These are phyloP conservation scores for Exophiala phaeomuriformis DNA, from an alignment of 2,329 filamentous ascomycete genomes.

Conservation along the genomic window DNA sequence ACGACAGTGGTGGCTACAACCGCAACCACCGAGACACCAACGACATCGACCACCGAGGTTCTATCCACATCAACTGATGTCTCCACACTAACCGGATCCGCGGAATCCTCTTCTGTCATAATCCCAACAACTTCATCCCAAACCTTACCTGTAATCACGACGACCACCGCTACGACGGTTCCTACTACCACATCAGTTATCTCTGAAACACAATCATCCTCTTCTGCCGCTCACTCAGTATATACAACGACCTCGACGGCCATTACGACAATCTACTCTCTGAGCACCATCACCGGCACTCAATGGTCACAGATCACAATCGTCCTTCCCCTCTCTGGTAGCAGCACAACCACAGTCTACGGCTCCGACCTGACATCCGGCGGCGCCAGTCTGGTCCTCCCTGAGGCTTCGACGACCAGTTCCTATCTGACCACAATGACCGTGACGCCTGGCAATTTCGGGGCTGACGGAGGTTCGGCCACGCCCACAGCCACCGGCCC, in stretches of 20 bases:
- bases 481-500: not conserved
- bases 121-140: not conserved
- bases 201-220: not conserved
- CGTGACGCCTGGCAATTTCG: not conserved
- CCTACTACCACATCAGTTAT: not conserved
- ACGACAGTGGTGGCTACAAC: conserved; percentile 2
- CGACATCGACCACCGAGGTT: not conserved
- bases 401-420: conserved; percentile 7
- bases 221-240: not conserved
- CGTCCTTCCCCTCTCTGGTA: conserved; percentile 13
- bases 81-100: not conserved
- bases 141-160: not conserved
- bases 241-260: conserved; percentile 10
- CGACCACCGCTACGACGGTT: not conserved
- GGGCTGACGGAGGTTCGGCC: not conserved
- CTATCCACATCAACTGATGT: not conserved
- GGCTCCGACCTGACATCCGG: conserved; percentile 11
- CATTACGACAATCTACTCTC: conserved; percentile 10
- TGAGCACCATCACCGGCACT: conserved; percentile 8
- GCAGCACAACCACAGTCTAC: conserved; percentile 19
- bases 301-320: conserved; percentile 13
- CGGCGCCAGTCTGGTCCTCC: conserved; percentile 17
- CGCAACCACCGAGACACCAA: conserved; percentile 26
- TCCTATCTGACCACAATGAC: conserved; percentile 11
- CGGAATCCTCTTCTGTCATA: not conserved